Base-by-base conservation (phyloP, 2,329 filamentous ascomycete genomes). In the Raffaelea deltoideospora region DNA sequence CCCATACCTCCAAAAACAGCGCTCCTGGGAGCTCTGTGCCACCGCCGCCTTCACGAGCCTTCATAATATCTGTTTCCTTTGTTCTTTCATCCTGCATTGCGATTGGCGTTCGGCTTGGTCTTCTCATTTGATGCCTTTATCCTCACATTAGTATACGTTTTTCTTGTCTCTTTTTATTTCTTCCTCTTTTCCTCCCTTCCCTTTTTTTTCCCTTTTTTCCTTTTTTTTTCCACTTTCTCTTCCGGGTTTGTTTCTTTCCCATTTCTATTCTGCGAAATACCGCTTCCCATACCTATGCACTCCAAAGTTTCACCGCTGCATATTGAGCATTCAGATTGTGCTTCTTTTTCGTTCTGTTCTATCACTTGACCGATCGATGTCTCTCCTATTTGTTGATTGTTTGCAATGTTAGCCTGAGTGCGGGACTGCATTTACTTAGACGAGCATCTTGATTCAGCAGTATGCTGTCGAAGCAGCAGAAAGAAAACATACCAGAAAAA, bases 91-190 rank as follows among this genome's bases (percentile, higher is more conserved):
- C 13, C 31, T 60, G 54, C 52, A 58, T 63, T 51, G 54, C 54
- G 47, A 51, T 57, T 45, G 54, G 59, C 51, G 54, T 58, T 51
- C 57, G 53, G 51, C 35, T 46, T 57, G 40, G 48, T 41, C 21
- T 27, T 35, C 28, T 33, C 43, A 35, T 29, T 48, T 29, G 8
- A 14, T 29, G 14, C 14, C 17, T 29, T 29, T 29, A 14, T 29
- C 17, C 14, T 30, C 10, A 14, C 11, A 17, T 10, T 30, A 30
- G 28, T 30, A 8, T 30, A 26, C 23, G 23, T 9, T 39, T 43
- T 45, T 31, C 29, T 15, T 38, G 34, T 37, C 23, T 20, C 8
- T 48, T 49, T 48, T 35, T 34, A 24, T 35, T 18, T 28, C 19
- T 31, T 31, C 22, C 26, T 36, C 18, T 30, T 15, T 15, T 15